Conservation (phyloP, 768 basidiomycete species). For the Boletus subparvulus region DNA sequence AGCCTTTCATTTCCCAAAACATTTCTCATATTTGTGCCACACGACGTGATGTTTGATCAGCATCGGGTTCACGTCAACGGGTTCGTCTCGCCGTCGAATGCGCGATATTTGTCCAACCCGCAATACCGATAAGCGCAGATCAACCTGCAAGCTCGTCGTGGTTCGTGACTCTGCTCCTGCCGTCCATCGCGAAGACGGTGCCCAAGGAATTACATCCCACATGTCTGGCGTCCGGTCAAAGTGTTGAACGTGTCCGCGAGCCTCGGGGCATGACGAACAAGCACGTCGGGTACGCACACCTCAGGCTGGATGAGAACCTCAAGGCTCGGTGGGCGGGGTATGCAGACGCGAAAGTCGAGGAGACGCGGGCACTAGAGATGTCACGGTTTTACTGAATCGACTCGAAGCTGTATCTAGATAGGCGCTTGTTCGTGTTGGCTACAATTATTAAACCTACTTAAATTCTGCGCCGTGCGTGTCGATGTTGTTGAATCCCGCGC, state of each 20-base stretch:
- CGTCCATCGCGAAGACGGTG: constrained; percentile 63
- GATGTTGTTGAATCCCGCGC: too few relatives aligned
- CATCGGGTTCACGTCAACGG: constrained; percentile 73
- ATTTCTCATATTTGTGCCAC: constrained; percentile 37
- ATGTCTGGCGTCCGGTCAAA: constrained; percentile 80
- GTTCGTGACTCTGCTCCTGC: constrained; percentile 83
- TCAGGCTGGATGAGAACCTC: constrained; percentile 81
- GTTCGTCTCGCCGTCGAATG: constrained; percentile 60
- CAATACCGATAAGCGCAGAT: constrained; percentile 77
- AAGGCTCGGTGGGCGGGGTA: constrained; percentile 93
- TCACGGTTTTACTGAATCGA: constrained; percentile 63
- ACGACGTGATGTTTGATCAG: neutral
- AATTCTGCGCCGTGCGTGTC: too few relatives aligned
- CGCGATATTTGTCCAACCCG: constrained; percentile 51
- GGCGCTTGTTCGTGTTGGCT: constrained; percentile 28
- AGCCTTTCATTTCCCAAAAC: constrained; percentile 90
- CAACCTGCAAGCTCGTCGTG: constrained; percentile 90
- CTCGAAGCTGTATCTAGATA: constrained; percentile 34
- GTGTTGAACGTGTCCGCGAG: constrained; percentile 82
- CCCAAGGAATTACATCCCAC: constrained; percentile 64
- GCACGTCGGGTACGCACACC: constrained; percentile 87
- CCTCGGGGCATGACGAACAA: constrained; percentile 87
- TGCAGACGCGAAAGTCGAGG: constrained; percentile 76
- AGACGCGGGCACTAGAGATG: constrained; percentile 71
- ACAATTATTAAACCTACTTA: too few relatives aligned